Conservation (phyloP, 2,329 filamentous ascomycete species). For the Neonectria faginata region DNA sequence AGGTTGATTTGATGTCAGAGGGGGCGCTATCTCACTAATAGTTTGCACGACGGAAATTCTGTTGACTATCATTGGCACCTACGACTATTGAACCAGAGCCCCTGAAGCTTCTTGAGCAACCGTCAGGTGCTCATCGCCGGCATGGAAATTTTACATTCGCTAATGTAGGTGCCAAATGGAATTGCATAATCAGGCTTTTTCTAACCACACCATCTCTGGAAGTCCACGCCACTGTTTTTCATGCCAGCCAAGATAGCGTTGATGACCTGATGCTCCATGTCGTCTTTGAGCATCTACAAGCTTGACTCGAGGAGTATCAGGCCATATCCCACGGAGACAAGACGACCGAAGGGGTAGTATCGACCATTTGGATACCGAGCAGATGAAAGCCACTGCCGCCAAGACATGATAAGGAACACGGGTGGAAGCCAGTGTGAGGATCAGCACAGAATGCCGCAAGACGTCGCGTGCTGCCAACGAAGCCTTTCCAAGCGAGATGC, state of each 20-base stretch:
- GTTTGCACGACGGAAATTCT: too few species aligned
- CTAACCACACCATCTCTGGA: too few species aligned
- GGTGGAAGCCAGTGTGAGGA: slow-evolving; percentile 19
- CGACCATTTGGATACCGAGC: slow-evolving; percentile 15
- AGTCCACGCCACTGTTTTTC: slow-evolving; percentile 19
- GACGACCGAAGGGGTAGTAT: slow-evolving; percentile 18
- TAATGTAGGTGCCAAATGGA: neutral
- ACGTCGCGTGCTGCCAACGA: slow-evolving; percentile 21
- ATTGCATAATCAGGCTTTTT: neutral
- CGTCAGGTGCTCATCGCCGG: neutral
- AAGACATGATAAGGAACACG: slow-evolving; percentile 17
- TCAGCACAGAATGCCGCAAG: slow-evolving; percentile 10
- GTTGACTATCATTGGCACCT: too few species aligned
- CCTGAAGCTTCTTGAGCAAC: neutral
- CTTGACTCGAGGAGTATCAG: slow-evolving; percentile 34
- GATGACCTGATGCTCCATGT: slow-evolving; percentile 30
- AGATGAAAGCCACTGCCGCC: slow-evolving; percentile 21
- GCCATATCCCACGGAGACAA: slow-evolving; percentile 30
- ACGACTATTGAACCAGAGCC: neutral
- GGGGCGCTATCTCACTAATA: too few species aligned
- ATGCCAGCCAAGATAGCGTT: slow-evolving; percentile 32
- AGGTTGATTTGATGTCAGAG: too few species aligned
- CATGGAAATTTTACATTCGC: neutral
- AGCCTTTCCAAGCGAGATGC: slow-evolving; percentile 16
- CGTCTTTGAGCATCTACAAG: slow-evolving; percentile 21